Evolutionary conservation across 352 stramenopile genomes (phyloP), one percentile per base, ranked within the genome.

Genomic region (Phytophthora sojae): DNA sequence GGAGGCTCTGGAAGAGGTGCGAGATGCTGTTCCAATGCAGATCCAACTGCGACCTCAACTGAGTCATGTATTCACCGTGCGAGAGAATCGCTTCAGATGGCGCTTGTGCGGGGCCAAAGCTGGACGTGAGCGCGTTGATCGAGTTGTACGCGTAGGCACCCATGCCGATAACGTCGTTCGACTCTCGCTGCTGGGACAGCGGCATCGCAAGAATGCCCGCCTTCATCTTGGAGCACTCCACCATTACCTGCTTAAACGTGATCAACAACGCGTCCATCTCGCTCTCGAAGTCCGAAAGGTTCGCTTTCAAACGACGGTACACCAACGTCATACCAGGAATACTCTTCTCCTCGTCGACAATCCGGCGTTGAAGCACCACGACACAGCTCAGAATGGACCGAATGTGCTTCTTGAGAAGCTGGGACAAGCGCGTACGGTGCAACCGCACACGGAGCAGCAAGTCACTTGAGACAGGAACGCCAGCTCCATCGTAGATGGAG

Each of bases 61-160:
- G 87, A n/a, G 87, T 89, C 89, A 96, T 96, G 78, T 95, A 96
- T 61, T 93, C 85, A 26, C 87, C 86, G 65, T 96, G 89, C 32
- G 89, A 88, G 12, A 93, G 78, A 58, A 96, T 92, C 21, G 89
- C 89, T 29, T 85, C 69, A 0, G 81, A 93, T 8, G 89, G 87
- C n/a, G 81, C 75, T 14, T 75, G 67, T 9, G 77, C 74, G 21
- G 80, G 80, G 30, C 87, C 88, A 57, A 96, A 82, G 14, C 77
- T 88, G n/a, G 87, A 89, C 15, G 83, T 72, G 9, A 96, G 69
- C n/a, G 81, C 83, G 52, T 93, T 93, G 63, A 96, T 92, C 53
- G 86, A 92, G 65, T 96, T 91, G 76, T 91, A 92, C 37, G 89
- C 89, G 59, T 88, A 85, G 56, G 84, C 83, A 7, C 86, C 86